Conservation (phyloP, 2,329 filamentous ascomycete genomes). For the Paradendryphiella salina region DNA sequence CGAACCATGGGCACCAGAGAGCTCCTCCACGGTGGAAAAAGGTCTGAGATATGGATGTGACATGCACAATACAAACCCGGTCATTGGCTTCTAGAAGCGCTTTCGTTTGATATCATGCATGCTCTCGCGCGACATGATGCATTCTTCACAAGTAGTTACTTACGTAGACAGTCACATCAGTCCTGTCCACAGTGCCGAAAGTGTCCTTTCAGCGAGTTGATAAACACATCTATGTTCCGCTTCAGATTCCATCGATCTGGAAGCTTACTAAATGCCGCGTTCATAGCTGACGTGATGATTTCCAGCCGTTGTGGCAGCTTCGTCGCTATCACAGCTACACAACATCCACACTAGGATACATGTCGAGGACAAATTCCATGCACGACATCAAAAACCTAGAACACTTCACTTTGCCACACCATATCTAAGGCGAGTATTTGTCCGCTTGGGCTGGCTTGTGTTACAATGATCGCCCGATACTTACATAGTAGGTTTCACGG, state of each 20-base stretch:
- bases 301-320: neutral
- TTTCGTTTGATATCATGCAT: too few species aligned
- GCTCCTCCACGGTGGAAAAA: neutral
- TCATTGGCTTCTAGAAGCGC: neutral
- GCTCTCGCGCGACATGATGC: too few species aligned
- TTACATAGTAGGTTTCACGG: too few species aligned
- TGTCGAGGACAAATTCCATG: neutral
- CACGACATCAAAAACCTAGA: neutral
- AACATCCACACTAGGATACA: neutral
- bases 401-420: conserved; percentile 1
- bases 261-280: neutral
- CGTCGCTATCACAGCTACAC: conserved; percentile 6
- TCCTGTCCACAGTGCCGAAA: too few species aligned
- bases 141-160: too few species aligned
- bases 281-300: neutral
- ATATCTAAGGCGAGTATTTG: neutral
- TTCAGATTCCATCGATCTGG: too few species aligned
- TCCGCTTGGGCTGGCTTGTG: too few species aligned
- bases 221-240: too few species aligned
- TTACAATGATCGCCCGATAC: too few species aligned
- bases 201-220: too few species aligned
- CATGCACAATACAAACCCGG: neutral
- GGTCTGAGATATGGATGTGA: neutral
- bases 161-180: too few species aligned
- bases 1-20: neutral